A percentile compares a stretch with the other conserved stretches of the same genome.
phyloP scores from a whole-genome alignment of 2,329 filamentous ascomycete species.

The Fusarium napiforme region DNA sequence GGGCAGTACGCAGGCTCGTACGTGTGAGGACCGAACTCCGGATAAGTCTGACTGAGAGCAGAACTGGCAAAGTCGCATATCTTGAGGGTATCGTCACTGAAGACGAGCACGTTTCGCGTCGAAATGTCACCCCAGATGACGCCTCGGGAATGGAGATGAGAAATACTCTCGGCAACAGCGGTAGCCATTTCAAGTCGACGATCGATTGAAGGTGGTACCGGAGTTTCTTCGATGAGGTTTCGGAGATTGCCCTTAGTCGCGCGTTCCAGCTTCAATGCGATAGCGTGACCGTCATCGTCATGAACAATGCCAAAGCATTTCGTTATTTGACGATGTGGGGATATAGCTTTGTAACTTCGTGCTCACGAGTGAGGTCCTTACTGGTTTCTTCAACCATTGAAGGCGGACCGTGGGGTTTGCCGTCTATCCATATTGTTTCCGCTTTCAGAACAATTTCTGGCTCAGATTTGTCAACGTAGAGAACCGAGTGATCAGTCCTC shows the following conservation, averaged over 20 bases:
- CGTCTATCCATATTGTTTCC: neutral
- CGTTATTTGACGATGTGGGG: neutral
- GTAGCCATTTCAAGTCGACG: neutral
- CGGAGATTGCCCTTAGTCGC: neutral
- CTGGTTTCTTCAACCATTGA: neutral
- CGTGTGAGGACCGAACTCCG: neutral
- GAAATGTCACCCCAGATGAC: neutral
- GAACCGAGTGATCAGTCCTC: neutral
- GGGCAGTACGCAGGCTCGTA: neutral
- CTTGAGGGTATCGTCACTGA: neutral
- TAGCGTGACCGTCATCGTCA: neutral
- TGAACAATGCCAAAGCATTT: neutral
- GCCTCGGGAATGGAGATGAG: accelerated
- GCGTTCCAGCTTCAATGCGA: neutral
- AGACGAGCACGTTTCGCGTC: neutral
- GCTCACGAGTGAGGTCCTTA: neutral
- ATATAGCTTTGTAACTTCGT: neutral
- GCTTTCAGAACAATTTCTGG: neutral
- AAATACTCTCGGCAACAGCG: accelerated
- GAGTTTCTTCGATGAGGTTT: neutral
- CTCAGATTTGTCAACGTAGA: neutral
- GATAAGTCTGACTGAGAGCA: neutral
- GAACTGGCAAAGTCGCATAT: neutral
- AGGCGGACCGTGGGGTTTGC: neutral
- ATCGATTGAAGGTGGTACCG: neutral